phyloP scores from a whole-genome alignment of 129 eudicot genomes.

The Flaveria robusta region DNA sequence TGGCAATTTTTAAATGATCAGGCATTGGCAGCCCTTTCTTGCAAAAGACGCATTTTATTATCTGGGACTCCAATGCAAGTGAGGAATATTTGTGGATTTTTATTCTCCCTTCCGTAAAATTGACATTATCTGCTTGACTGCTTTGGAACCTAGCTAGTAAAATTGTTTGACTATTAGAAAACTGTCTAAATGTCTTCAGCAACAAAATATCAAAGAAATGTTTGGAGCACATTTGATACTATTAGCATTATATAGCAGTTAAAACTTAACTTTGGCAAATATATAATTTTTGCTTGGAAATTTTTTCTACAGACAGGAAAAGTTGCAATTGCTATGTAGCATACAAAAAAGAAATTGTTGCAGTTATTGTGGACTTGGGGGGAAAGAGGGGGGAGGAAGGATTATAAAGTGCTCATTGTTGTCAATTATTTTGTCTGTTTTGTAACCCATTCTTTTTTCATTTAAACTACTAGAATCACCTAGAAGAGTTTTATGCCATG shows the following conservation, averaged over 20 bases:
- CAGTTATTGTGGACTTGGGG: not conserved
- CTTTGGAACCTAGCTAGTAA: not conserved
- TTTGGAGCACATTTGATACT: constrained; percentile 16
- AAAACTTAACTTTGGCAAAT: not conserved
- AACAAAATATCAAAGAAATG: not conserved
- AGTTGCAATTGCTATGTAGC: not conserved
- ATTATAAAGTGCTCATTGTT: constrained; percentile 1
- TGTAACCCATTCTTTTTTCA: constrained; percentile 10
- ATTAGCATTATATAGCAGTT: constrained; percentile 11
- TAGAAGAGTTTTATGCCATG: constrained; percentile 94
- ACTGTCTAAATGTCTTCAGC: not conserved
- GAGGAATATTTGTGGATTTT: constrained; percentile 30
- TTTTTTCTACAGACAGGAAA: not conserved
- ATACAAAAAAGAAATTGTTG: constrained; percentile 14
- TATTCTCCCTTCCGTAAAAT: not conserved
- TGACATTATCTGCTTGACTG: constrained; percentile 9
- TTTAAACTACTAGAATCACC: constrained; percentile 68
- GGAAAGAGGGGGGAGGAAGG: not conserved
- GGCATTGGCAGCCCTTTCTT: constrained; percentile 93
- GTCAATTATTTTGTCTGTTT: constrained; percentile 17
- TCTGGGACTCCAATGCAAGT: constrained; percentile 99
- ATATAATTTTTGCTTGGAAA: not conserved
- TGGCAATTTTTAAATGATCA: constrained; percentile 33
- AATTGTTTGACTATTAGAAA: not conserved
- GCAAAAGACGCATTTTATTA: constrained; percentile 86